Conservation (phyloP, 257 asterid species). For the Solanum peruvianum region DNA sequence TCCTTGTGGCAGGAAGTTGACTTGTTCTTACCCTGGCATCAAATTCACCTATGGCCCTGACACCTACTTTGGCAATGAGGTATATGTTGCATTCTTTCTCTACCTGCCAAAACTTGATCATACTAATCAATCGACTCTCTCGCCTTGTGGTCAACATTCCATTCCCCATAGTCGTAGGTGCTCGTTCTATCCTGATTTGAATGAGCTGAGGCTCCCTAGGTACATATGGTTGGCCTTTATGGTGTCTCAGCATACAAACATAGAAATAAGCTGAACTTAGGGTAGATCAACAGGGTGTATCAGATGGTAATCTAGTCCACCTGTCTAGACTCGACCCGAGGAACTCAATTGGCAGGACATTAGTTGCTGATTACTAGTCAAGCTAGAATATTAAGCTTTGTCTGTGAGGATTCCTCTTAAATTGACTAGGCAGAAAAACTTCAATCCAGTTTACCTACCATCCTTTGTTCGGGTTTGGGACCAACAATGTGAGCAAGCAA, state of each 20-base stretch:
- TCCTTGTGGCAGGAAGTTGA: conserved; percentile 94
- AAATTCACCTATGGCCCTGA: conserved; percentile 85
- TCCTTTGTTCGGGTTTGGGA: background rate
- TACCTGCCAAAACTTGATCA: background rate
- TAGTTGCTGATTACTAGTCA: background rate
- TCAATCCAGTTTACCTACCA: background rate
- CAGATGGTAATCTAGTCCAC: background rate
- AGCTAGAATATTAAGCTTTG: background rate
- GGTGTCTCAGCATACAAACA: background rate
- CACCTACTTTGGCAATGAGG: conserved; percentile 78
- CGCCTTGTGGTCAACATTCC: background rate
- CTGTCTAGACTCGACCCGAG: background rate
- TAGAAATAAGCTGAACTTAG: background rate
- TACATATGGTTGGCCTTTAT: background rate
- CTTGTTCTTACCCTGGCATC: conserved; percentile 99
- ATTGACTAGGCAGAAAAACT: background rate
- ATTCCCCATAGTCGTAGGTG: background rate
- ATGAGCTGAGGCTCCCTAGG: background rate
- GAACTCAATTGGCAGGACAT: background rate
- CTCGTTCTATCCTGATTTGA: background rate
- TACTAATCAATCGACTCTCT: background rate
- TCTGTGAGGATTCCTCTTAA: background rate
- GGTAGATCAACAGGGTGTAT: background rate
- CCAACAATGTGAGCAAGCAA: background rate
- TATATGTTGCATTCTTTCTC: background rate